These are phyloP conservation scores for Coemansia sp. DNA, from an alignment of 192 early-diverging fungal species.

Conservation along the genomic window DNA sequence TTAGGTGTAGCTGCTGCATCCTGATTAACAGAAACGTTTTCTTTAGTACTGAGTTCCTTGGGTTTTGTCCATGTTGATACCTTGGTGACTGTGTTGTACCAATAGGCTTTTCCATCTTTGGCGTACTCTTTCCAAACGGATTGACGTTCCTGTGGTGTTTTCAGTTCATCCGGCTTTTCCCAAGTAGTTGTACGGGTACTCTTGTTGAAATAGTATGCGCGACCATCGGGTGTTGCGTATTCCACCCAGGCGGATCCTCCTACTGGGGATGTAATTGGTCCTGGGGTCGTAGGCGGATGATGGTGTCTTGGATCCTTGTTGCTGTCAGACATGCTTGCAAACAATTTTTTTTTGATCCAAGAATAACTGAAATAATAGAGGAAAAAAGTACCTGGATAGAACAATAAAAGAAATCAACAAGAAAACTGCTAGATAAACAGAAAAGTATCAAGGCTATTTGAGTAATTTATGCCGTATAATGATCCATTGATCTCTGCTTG, in stretches of 20 bases:
- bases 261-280: no score
- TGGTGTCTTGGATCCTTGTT: no score
- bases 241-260: conserved; percentile 64
- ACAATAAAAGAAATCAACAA: no score
- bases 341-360: no score
- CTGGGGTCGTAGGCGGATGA: no score
- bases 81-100: conserved; percentile 72
- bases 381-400: no score
- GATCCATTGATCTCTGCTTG: no score
- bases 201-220: conserved; percentile 82
- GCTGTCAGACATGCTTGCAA: no score
- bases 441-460: no score
- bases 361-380: no score
- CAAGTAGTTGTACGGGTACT: conserved; percentile 75
- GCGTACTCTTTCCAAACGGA: conserved; percentile 86
- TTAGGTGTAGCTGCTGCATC: background rate
- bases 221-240: conserved; percentile 75
- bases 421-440: no score
- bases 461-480: no score
- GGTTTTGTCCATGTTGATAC: conserved; percentile 88
- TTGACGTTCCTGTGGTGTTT: conserved; percentile 65
- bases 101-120: conserved; percentile 78
- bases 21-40: conserved; percentile 5
- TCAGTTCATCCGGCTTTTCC: conserved; percentile 93
- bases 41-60: conserved; percentile 46